Percentiles rank a stretch among this genome's conserved stretches.
Conservation (phyloP, 2,329 filamentous ascomycete species). For the Stagonosporopsis rhizophila region DNA sequence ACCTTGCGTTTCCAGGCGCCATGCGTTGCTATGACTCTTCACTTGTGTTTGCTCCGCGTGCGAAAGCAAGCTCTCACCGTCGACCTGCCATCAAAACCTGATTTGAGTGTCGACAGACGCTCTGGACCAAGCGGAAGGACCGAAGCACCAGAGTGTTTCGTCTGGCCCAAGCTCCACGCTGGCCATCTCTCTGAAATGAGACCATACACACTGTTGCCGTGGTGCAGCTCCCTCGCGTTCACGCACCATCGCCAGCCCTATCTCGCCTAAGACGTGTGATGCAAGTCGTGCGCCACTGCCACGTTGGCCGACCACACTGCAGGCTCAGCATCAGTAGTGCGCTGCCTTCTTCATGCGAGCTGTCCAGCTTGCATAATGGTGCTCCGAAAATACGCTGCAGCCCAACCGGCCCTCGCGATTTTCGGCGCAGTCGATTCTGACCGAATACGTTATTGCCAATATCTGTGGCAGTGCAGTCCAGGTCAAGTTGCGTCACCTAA, state of each 20-base stretch:
- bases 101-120: conserved; percentile 1
- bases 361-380: conserved; percentile 42
- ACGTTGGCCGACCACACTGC: conserved; percentile 46
- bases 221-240: conserved; percentile 31
- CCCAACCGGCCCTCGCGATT: too few relatives aligned
- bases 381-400: too few relatives aligned
- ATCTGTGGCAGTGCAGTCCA: too few relatives aligned
- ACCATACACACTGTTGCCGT: too few relatives aligned
- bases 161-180: conserved; percentile 10
- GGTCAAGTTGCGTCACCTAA: too few relatives aligned
- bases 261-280: conserved; percentile 22
- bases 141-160: conserved; percentile 1
- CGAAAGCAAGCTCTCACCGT: conserved; percentile 17
- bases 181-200: too few relatives aligned
- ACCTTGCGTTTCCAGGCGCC: conserved; percentile 44
- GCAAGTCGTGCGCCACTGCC: conserved; percentile 34
- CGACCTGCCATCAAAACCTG: conserved; percentile 7
- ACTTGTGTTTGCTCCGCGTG: conserved; percentile 39
- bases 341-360: conserved; percentile 39
- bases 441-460: too few relatives aligned
- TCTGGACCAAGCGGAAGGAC: conserved; percentile 3
- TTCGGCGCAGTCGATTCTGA: too few relatives aligned
- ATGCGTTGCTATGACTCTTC: conserved; percentile 41
- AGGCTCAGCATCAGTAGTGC: too few relatives aligned
- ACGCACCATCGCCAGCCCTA: conserved; percentile 39